Percentiles rank a stretch among this genome's conserved stretches.
phyloP scores from a whole-genome alignment of 2,329 filamentous ascomycete species.

The Nannizziopsis arthrosporioides region DNA sequence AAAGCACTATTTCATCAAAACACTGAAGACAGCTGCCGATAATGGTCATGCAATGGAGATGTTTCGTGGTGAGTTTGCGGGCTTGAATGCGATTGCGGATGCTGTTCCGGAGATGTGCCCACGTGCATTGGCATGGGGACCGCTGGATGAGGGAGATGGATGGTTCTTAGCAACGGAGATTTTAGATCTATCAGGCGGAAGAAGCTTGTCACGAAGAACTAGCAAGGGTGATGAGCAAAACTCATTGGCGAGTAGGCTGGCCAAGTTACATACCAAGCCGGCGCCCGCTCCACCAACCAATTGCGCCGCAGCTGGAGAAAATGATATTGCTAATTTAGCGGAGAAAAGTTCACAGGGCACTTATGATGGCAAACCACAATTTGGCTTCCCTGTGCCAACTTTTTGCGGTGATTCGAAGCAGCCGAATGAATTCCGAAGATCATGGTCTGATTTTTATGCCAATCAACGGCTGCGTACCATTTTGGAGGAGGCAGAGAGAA shows the following conservation, averaged over 20 bases:
- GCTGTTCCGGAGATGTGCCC: conserved; percentile 66
- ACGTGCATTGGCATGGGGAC: conserved; percentile 59
- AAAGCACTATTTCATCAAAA: conserved; percentile 33
- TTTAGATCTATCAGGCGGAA: conserved; percentile 40
- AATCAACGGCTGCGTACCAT: conserved; percentile 61
- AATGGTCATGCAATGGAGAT: conserved; percentile 20
- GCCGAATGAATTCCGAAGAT: conserved; percentile 59
- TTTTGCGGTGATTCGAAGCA: conserved; percentile 80
- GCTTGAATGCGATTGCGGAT: conserved; percentile 67
- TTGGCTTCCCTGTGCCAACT: conserved; percentile 74
- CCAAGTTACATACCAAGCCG: conserved; percentile 63
- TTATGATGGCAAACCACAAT: conserved; percentile 50
- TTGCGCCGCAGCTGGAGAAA: background rate
- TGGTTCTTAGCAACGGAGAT: conserved; percentile 5
- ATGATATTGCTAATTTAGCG: background rate
- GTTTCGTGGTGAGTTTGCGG: conserved; percentile 61
- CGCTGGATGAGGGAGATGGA: conserved; percentile 2
- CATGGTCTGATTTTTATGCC: conserved; percentile 80
- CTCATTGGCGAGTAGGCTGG: conserved; percentile 64
- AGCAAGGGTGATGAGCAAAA: conserved; percentile 30
- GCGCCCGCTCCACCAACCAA: conserved; percentile 42
- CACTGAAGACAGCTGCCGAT: conserved; percentile 14
- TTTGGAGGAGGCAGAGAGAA: conserved; percentile 43
- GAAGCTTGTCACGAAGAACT: conserved; percentile 45
- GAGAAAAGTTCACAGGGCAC: conserved; percentile 28